phyloP scores from a whole-genome alignment of 2,329 filamentous ascomycete species.

The Alternaria sp. region DNA sequence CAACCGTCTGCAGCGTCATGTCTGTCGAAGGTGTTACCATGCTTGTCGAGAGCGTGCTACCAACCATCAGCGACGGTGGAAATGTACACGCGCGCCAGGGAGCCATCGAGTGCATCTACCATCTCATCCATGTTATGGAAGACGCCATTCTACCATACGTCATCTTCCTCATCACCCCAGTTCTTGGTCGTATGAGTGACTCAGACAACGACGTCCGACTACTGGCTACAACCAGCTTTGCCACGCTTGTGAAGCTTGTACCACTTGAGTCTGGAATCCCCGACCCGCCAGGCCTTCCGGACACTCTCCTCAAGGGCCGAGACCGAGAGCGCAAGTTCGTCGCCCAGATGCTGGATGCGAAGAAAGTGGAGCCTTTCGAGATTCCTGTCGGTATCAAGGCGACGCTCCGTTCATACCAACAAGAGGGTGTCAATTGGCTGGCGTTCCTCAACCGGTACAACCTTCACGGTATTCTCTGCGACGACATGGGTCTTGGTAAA shows the following conservation, averaged over 20 bases:
- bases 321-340: constrained; percentile 97
- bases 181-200: constrained; percentile 97
- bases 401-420: constrained; percentile 93
- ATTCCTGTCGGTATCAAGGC: constrained; percentile 98
- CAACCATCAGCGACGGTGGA: constrained; percentile 87
- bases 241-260: constrained; percentile 94
- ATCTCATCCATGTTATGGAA: constrained; percentile 97
- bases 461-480: constrained; percentile 95
- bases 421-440: constrained; percentile 98
- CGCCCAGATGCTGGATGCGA: constrained; percentile 91
- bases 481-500: constrained; percentile 99
- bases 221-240: constrained; percentile 95
- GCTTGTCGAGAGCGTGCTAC: constrained; percentile 89
- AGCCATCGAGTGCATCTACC: constrained; percentile 93
- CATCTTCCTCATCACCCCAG: constrained; percentile 97
- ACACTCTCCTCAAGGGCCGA: constrained; percentile 85
- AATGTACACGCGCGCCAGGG: constrained; percentile 91
- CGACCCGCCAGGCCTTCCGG: constrained; percentile 89
- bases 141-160: constrained; percentile 95
- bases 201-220: constrained; percentile 94
- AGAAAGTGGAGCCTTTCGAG: constrained; percentile 92
- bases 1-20: constrained; percentile 96
- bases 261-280: constrained; percentile 97
- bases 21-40: constrained; percentile 95
- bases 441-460: constrained; percentile 98